Base-by-base conservation (phyloP, 495 filamentous ascomycete species). In the Cetradonia linearis region DNA sequence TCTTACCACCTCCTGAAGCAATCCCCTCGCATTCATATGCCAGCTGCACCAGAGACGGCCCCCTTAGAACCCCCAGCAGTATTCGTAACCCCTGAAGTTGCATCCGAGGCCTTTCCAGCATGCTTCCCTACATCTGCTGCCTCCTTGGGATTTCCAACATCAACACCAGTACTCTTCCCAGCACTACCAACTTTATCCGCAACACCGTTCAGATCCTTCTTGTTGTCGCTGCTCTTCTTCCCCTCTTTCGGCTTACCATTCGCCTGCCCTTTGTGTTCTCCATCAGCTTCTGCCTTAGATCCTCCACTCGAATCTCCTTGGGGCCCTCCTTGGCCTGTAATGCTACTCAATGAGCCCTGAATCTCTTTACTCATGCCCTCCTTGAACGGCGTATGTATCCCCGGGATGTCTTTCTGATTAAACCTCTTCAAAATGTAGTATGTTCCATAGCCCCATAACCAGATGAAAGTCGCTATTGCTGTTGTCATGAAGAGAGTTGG, bases 101-200 rank as follows among this genome's bases (percentile, higher is more conserved):
- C 31, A 72, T 74, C 27, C 1, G 50, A 46, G 25, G 53, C 50
- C 27, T 67, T 67, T 31, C 65, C 65, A 1, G 58, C 62, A 30
- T 58, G 49, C 20, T 62, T 62, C 68, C 73, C 57, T 67, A 70
- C 38, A 62, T 72, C 73, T 10, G 65, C 73, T 4, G 74, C 73
- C 59, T 83, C 79, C 66, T 77, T 79, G 58, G 78, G 73, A 11
- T 80, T 78, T 20, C 86, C 63, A 64, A 96, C 71, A 72, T 96
- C 89, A 0, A 86, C 81, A 23, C 84, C 91, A 31, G 96, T 88
- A 5, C 88, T 80, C 71, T 82, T 86, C 27, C 78, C 75, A 11
- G 18, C 56, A 23, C 56, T 48, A 11, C 42, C 28, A 40, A 78
- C 78, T 62, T 67, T 58, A 31, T 59, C 70, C 50, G 36, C 69